Conservation (phyloP, 139 green algal species). For the Diplosphaera chodatii region DNA sequence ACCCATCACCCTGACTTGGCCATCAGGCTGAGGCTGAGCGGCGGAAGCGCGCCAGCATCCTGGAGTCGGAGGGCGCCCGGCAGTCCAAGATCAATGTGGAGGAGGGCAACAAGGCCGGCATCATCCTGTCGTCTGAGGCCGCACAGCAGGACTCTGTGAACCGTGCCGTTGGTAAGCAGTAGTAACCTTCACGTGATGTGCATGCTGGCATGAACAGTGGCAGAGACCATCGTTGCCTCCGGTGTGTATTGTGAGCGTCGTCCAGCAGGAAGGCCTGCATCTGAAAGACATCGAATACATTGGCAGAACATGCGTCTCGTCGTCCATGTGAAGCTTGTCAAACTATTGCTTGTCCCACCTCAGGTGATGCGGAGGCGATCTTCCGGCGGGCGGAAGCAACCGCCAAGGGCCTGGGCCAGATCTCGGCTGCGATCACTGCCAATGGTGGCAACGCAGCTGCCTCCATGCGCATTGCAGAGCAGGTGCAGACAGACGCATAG, state of each 20-base stretch:
- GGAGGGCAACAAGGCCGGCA: constrained; percentile 77
- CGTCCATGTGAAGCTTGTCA: neutral
- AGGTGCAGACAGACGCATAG: neutral
- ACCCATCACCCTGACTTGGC: too few relatives aligned
- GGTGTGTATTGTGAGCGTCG: too few relatives aligned
- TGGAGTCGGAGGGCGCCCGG: constrained; percentile 74
- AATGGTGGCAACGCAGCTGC: constrained; percentile 61
- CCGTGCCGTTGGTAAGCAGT: constrained; percentile 35
- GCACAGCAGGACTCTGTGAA: constrained; percentile 78
- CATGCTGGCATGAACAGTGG: too few relatives aligned
- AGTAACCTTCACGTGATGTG: too few relatives aligned
- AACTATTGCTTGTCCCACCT: too few relatives aligned
- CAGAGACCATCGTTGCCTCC: too few relatives aligned
- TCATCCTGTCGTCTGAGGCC: constrained; percentile 86
- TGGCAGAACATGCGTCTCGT: too few relatives aligned
- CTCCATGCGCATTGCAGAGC: constrained; percentile 72
- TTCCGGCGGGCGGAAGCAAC: constrained; percentile 58
- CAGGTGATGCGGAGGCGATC: constrained; percentile 65
- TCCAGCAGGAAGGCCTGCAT: too few relatives aligned
- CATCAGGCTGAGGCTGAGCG: constrained; percentile 88
- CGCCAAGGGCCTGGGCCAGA: constrained; percentile 46
- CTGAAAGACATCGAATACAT: too few relatives aligned
- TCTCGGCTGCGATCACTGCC: constrained; percentile 49
- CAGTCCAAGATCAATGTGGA: constrained; percentile 93
- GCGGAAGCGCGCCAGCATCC: constrained; percentile 79